Percentiles rank a stretch among this genome's conserved stretches.
phyloP scores from a whole-genome alignment of 768 basidiomycete genomes.

The Mycena kentingensis region DNA sequence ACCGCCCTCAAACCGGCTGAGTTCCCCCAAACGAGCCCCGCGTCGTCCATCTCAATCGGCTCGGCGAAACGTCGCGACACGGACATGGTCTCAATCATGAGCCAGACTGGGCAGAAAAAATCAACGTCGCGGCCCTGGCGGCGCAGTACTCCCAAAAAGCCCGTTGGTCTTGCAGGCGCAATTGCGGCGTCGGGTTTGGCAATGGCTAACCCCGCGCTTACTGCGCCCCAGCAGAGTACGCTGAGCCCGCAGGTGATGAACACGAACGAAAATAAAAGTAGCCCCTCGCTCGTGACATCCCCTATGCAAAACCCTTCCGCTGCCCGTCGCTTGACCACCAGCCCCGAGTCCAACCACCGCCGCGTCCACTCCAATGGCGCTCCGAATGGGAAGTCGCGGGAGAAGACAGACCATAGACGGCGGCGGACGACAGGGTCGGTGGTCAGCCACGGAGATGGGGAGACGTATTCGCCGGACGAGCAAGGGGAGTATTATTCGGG shows the following conservation, averaged over 20 bases:
- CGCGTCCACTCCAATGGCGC: slow-evolving; percentile 2
- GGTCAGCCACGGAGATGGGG: slow-evolving; percentile 20
- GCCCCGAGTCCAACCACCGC: slow-evolving; percentile 7
- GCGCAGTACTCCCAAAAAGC: slow-evolving; percentile 42
- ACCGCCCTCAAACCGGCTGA: slow-evolving; percentile 39
- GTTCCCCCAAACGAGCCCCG: slow-evolving; percentile 20
- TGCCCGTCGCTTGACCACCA: slow-evolving; percentile 6
- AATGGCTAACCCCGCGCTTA: slow-evolving; percentile 60
- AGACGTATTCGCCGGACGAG: slow-evolving; percentile 23
- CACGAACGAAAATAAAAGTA: slow-evolving; percentile 16
- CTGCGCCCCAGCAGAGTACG: slow-evolving; percentile 48
- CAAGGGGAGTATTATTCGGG: slow-evolving; percentile 30
- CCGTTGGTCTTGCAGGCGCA: slow-evolving; percentile 65
- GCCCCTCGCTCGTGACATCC: slow-evolving; percentile 22
- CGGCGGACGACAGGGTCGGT: slow-evolving; percentile 21
- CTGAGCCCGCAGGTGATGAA: slow-evolving; percentile 33
- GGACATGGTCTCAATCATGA: slow-evolving; percentile 13
- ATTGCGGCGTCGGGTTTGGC: slow-evolving; percentile 67
- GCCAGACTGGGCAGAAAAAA: slow-evolving; percentile 27
- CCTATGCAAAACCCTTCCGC: slow-evolving; percentile 16
- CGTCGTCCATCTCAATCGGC: slow-evolving; percentile 6
- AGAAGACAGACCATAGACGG: slow-evolving; percentile 9
- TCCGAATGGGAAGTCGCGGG: slow-evolving; percentile 4
- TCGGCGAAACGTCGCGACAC: slow-evolving; percentile 19
- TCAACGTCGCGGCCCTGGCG: slow-evolving; percentile 48